Evolutionary conservation across 805 yeast genomes (phyloP).

Genomic region (Sungouiozyma intestinalis): DNA sequence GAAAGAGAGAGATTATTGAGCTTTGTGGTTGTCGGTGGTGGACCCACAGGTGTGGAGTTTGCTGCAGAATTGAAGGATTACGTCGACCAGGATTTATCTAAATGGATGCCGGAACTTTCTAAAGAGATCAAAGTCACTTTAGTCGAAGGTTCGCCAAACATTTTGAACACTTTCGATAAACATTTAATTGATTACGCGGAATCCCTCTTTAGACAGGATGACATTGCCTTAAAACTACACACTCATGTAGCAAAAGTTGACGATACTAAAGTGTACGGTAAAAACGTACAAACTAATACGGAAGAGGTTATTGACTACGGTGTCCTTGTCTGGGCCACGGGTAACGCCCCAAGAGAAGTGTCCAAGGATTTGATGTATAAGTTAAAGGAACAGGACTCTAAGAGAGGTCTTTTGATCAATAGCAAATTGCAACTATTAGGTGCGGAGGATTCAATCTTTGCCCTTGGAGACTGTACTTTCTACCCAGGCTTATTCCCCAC

Average conservation of each 20-base stretch:
- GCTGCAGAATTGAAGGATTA: conserved; percentile 95
- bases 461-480: conserved; percentile 90
- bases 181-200: conserved; percentile 70
- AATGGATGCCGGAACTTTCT: conserved; percentile 82
- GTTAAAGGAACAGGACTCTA: conserved; percentile 69
- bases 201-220: conserved; percentile 55
- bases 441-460: conserved; percentile 62
- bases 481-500: conserved; percentile 85
- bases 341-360: conserved; percentile 80
- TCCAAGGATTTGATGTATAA: conserved; percentile 54
- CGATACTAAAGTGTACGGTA: conserved; percentile 57
- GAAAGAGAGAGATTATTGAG: conserved; percentile 79
- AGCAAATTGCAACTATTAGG: conserved; percentile 79
- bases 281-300: conserved; percentile 44
- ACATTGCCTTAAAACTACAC: conserved; percentile 67
- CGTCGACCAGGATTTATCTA: conserved; percentile 78
- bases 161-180: conserved; percentile 63
- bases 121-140: conserved; percentile 74
- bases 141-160: conserved; percentile 87
- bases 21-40: conserved; percentile 94
- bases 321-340: conserved; percentile 93
- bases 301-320: conserved; percentile 87
- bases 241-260: conserved; percentile 86
- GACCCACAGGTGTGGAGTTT: conserved; percentile 97
- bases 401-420: conserved; percentile 83